Evolutionary conservation across 2,329 filamentous ascomycete species (phyloP).

Genomic region (Parastagonospora nodorum): DNA sequence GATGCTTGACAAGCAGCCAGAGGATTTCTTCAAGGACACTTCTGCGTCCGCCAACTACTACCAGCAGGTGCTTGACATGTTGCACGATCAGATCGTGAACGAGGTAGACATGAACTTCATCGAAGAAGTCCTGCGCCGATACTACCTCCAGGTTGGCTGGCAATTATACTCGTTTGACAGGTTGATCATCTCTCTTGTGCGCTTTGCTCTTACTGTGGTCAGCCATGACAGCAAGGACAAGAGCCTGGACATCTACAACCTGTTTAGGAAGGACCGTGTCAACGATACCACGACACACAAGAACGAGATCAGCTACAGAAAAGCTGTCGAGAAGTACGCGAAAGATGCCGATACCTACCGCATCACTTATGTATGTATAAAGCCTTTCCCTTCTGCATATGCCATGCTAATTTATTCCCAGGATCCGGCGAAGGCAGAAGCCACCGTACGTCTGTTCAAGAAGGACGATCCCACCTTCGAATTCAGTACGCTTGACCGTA

Average conservation of each 20-base stretch:
- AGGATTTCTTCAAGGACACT: slow-evolving; percentile 74
- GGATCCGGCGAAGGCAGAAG: slow-evolving; percentile 69
- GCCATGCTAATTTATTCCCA: slow-evolving; percentile 30
- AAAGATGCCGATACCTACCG: slow-evolving; percentile 93
- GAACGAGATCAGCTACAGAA: slow-evolving; percentile 86
- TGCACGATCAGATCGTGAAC: slow-evolving; percentile 82
- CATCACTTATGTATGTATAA: slow-evolving; percentile 79
- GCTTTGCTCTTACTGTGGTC: slow-evolving; percentile 81
- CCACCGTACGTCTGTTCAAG: slow-evolving; percentile 81
- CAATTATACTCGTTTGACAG: slow-evolving; percentile 92
- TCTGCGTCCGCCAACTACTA: slow-evolving; percentile 74
- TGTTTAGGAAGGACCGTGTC: slow-evolving; percentile 81
- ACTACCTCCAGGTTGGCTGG: slow-evolving; percentile 90
- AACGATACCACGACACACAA: slow-evolving; percentile 87
- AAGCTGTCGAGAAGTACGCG: slow-evolving; percentile 88
- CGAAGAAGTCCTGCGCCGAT: slow-evolving; percentile 88
- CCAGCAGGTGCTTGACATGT: slow-evolving; percentile 79
- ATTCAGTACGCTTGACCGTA: slow-evolving; percentile 67
- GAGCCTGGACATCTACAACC: slow-evolving; percentile 84
- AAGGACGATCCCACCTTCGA: slow-evolving; percentile 82
- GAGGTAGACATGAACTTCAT: slow-evolving; percentile 82
- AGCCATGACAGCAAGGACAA: slow-evolving; percentile 89
- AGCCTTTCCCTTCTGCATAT: not conserved
- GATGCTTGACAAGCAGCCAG: slow-evolving; percentile 76
- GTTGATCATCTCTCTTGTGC: slow-evolving; percentile 78